Evolutionary conservation across 2,329 filamentous ascomycete genomes (phyloP), one percentile per base, ranked within the genome.

Genomic region (Furcasterigmium sp.): DNA sequence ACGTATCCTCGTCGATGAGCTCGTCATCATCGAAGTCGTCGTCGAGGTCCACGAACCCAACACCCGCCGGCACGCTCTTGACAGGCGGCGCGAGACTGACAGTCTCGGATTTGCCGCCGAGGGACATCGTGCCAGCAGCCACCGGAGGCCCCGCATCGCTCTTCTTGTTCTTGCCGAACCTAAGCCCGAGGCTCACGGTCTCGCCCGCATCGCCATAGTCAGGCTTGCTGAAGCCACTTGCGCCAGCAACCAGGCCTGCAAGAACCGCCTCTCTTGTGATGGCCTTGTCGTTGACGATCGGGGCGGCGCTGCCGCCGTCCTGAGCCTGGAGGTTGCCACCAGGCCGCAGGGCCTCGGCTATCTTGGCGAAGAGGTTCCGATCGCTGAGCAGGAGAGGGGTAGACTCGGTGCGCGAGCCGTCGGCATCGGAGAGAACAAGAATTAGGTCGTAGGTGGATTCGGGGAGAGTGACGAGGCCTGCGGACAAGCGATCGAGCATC

Each of bases 401-500:
- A 25, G 80, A 82, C 62, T 91, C 85, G 47, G 63, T 55, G n/a
- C 75, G 67, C 38, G 81, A 73, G 51, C 82, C 82, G 58, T 88
- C 82, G 45, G 83, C 76, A 63, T 91, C 88, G 50, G 87, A 85
- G 49, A 97, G 82, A 42, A 98, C 76, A 38, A 96, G 78, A 35
- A 97, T 78, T 35, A 86, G 68, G 61, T 94, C 87, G 71, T 98
- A 98, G 43, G 87, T 86, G 39, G 79, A 70, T 42, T 78, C 54
- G 2, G 91, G 85, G 0, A 98, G 81, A 8, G 82, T 72, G 45
- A 93, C 87, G 29, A 95, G 74, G 48, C 89, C 89, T 28, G 87
- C 79, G 2, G 87, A 82, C 32, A 98, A 78, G 41, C 93, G 88
- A 69, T 98, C 93, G 48, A 98, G 85, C 93, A 98, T 98, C 65